These are phyloP conservation scores for Lactarius quietus DNA, from an alignment of 768 basidiomycete species.

Conservation along the genomic window DNA sequence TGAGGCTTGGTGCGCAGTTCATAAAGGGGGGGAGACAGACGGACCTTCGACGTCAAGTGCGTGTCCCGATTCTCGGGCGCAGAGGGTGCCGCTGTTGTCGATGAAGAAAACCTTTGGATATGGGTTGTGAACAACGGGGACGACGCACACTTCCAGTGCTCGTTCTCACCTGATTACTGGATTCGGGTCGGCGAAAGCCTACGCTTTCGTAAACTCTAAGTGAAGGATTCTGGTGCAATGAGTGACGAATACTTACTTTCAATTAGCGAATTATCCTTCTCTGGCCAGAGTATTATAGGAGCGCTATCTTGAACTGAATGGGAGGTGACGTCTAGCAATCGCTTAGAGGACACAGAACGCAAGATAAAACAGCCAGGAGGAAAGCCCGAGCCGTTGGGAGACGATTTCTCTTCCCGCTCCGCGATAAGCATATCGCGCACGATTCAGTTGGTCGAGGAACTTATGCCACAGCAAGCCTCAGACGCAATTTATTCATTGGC, in stretches of 20 bases:
- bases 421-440: conserved; percentile 5
- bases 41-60: conserved; percentile 76
- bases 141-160: not conserved
- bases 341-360: conserved; percentile 49
- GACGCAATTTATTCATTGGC: not conserved
- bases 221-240: not conserved
- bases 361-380: conserved; percentile 59
- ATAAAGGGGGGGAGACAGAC: conserved; percentile 21
- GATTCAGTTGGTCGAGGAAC: not conserved
- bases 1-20: conserved; percentile 3
- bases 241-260: conserved; percentile 48
- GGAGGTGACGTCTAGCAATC: conserved; percentile 53
- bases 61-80: conserved; percentile 75
- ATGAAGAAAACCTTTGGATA: conserved; percentile 74
- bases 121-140: not conserved
- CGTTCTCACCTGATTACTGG: conserved; percentile 67
- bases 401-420: conserved; percentile 4
- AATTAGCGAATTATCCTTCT: conserved; percentile 72
- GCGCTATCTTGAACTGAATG: conserved; percentile 58
- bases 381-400: conserved; percentile 30
- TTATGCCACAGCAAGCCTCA: not conserved
- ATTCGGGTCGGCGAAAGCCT: conserved; percentile 65
- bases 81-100: conserved; percentile 73
- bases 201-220: conserved; percentile 14
- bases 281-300: conserved; percentile 61